Conservation (phyloP, 352 stramenopile genomes). For the Saprolegnia diclina region DNA sequence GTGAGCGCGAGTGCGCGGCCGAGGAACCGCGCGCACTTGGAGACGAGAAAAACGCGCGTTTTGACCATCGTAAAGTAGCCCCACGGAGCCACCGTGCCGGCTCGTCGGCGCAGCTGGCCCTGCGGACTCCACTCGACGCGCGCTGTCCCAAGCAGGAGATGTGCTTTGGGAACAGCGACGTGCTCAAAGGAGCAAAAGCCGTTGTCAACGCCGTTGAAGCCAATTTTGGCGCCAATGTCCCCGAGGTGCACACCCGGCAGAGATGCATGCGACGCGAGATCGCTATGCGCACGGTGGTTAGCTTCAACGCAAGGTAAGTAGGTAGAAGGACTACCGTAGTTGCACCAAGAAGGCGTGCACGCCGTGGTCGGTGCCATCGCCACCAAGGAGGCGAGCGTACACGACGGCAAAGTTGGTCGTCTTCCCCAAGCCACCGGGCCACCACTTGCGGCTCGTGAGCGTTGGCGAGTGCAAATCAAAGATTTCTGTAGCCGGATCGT, state of each 20-base stretch:
- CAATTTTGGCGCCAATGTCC: slow-evolving; percentile 90
- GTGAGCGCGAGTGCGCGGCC: slow-evolving; percentile 39
- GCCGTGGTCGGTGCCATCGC: slow-evolving; percentile 52
- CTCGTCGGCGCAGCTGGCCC: slow-evolving; percentile 36
- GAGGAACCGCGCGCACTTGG: slow-evolving; percentile 21
- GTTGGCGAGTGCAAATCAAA: slow-evolving; percentile 94
- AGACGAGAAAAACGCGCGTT: slow-evolving; percentile 32
- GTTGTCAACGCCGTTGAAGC: slow-evolving; percentile 89
- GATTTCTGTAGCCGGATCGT: slow-evolving; percentile 80
- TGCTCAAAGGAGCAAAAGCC: slow-evolving; percentile 81
- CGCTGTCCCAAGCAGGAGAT: slow-evolving; percentile 51
- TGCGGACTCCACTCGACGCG: slow-evolving; percentile 46
- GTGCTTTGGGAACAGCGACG: slow-evolving; percentile 72
- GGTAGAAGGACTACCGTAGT: slow-evolving; percentile 43
- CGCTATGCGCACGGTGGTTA: slow-evolving; percentile 8
- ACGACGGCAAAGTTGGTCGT: slow-evolving; percentile 90
- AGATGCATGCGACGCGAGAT: slow-evolving; percentile 72
- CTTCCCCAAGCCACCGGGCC: slow-evolving; percentile 87
- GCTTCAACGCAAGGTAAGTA: not conserved
- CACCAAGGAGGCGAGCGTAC: slow-evolving; percentile 68
- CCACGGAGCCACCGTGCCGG: not conserved
- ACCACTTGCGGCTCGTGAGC: slow-evolving; percentile 93
- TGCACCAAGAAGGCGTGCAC: slow-evolving; percentile 93
- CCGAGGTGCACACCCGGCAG: slow-evolving; percentile 83
- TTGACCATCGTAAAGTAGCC: slow-evolving; percentile 53